Conservation (phyloP, 2,329 filamentous ascomycete species). For the Purpureocillium takamizusanense region DNA sequence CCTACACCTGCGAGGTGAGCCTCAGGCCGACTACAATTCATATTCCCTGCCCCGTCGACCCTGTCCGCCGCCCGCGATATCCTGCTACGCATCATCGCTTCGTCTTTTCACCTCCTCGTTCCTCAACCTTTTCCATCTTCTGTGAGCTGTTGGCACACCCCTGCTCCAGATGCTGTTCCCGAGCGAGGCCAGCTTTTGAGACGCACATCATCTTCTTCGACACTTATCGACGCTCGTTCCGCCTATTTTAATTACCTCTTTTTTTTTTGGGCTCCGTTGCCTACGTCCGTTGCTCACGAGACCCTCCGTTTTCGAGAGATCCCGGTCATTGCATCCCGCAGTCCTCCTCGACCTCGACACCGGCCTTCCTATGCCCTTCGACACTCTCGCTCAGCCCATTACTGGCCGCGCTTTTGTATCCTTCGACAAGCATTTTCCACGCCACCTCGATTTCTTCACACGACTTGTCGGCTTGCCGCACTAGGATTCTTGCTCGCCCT, state of each 20-base stretch:
- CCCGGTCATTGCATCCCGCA: too few relatives aligned
- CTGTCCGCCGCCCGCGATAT: constrained; percentile 7
- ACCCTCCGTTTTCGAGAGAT: background rate
- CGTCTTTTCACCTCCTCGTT: background rate
- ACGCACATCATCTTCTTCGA: constrained; percentile 12
- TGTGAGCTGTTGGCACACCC: constrained; percentile 14
- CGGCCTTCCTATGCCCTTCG: background rate
- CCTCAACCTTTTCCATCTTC: constrained; percentile 6
- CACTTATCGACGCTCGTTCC: constrained; percentile 21
- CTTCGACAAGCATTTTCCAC: background rate
- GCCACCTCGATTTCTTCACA: too few relatives aligned
- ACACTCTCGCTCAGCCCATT: background rate
- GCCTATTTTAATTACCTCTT: constrained; percentile 20
- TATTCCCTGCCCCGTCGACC: constrained; percentile 5
- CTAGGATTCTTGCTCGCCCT: background rate
- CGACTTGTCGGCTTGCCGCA: too few relatives aligned
- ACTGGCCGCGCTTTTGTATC: background rate
- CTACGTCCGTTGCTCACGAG: constrained; percentile 12
- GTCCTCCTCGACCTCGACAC: too few relatives aligned
- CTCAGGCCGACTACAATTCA: constrained; percentile 1
- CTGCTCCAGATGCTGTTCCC: constrained; percentile 19
- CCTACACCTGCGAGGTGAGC: constrained; percentile 5
- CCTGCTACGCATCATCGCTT: constrained; percentile 6
- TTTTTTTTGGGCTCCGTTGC: constrained; percentile 14
- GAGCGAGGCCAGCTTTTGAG: constrained; percentile 16